These are phyloP conservation scores for Leishmania amazonensis DNA, from an alignment of 208 protist species.

Conservation along the genomic window DNA sequence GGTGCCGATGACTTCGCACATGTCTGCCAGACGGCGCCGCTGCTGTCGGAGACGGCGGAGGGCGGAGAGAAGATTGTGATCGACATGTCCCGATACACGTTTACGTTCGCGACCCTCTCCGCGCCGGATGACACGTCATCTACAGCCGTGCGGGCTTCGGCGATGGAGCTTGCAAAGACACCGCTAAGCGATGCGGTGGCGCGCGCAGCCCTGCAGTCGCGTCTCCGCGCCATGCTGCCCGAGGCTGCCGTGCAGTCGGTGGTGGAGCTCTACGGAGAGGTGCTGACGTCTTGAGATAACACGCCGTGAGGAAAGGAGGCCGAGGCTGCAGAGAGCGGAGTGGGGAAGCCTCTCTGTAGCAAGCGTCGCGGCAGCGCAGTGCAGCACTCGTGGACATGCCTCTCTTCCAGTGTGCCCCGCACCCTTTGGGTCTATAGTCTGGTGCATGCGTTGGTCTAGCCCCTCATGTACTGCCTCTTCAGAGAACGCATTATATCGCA, in stretches of 20 bases:
- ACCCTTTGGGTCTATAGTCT: neutral
- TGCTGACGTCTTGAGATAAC: neutral
- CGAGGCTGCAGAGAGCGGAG: neutral
- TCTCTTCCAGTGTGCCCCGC: too few species aligned
- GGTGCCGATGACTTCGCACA: conserved; percentile 9
- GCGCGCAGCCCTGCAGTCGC: neutral
- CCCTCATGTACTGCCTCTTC: neutral
- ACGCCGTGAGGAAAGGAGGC: neutral
- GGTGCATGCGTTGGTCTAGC: neutral
- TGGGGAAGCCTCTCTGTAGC: neutral
- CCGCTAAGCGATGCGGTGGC: neutral
- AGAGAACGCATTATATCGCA: neutral
- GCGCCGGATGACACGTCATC: conserved; percentile 56
- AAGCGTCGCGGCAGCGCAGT: neutral
- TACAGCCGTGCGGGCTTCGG: conserved; percentile 46
- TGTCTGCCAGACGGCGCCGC: conserved; percentile 12
- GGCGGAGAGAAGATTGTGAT: conserved; percentile 29
- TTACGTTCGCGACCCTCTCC: conserved; percentile 45
- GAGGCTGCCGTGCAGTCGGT: conserved; percentile 9
- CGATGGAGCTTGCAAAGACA: conserved; percentile 6
- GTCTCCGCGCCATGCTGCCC: conserved; percentile 34
- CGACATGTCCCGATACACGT: conserved; percentile 47
- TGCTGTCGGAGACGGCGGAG: conserved; percentile 23
- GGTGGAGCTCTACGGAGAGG: conserved; percentile 12
- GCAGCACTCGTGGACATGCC: neutral